Evolutionary conservation across 148 eudicot genomes (phyloP), one percentile per base, ranked within the genome.

Genomic region (Gaultheria prostrata): DNA sequence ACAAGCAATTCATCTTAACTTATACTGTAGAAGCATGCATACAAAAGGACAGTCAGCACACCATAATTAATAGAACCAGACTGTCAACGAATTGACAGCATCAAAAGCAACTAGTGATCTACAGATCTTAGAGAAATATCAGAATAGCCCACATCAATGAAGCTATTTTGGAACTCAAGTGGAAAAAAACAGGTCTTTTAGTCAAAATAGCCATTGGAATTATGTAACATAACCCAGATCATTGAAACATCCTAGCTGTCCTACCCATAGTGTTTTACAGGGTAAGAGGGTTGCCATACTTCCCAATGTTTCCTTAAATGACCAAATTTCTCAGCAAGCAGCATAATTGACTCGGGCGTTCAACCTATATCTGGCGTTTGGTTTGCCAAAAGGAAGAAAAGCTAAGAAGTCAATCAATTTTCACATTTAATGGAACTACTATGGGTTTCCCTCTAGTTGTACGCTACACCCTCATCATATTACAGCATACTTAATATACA

Each of bases 31-130:
- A 28, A 76, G 74, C 51, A 26, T 10, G 26, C 18, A 48, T 10
- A 54, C 24, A 11, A 51, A 77, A 77, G 59, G 61, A 77, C 61
- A 77, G 59, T 14, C 28, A 77, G 80, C 59, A 50, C 54, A 77
- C 35, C 59, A 77, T 51, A 48, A 48, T 76, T 46, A 75, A 12
- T 9, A 45, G 24, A 13, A 80, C 30, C 21, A 79, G 45, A 12
- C n/a, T 11, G 57, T 33, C 48, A 54, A 78, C 69, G 6, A 15
- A 53, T n/a, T 39, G 6, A 32, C 59, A 59, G 51, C 50, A 80
- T 24, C 43, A 80, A 59, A 20, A 21, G 50, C 7, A 20, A 75
- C 28, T 43, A 75, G 7, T n/a, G 32, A 45, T 26, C 26, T n/a
- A 50, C 53, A 9, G 53, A 28, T 28, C 35, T 28, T 65, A 30